Evolutionary conservation across 768 basidiomycete species (phyloP).

Genomic region (Leccinum broughii): DNA sequence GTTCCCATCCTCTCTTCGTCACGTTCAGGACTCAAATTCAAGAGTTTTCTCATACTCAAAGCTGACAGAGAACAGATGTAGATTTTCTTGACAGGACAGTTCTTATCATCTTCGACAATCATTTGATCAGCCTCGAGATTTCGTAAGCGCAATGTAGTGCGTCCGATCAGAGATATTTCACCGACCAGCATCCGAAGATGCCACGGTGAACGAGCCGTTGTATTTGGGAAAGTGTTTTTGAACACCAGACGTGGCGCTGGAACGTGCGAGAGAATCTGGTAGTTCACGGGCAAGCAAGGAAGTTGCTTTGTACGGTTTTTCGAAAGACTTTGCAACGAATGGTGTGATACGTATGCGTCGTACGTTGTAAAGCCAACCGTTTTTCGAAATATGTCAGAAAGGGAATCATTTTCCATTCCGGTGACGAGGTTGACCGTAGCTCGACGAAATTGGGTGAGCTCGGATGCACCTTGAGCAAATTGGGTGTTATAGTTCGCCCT

Average conservation of each 20-base stretch:
- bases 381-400: background rate
- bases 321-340: background rate
- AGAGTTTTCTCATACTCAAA: background rate
- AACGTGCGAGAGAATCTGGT: background rate
- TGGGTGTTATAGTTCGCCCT: too few species aligned
- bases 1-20: background rate
- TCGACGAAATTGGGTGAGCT: too few species aligned
- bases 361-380: background rate
- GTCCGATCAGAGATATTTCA: background rate
- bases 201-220: background rate
- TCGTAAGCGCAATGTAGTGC: background rate
- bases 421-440: too few species aligned
- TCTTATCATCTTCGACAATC: background rate
- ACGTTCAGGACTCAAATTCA: background rate
- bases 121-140: background rate
- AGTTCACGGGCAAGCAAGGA: background rate
- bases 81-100: background rate
- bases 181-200: background rate
- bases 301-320: background rate
- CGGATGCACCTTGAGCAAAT: too few species aligned
- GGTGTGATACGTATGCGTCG: background rate
- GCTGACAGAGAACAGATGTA: background rate
- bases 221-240: background rate
- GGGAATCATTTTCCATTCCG: too few species aligned
- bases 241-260: background rate